Percentiles rank a stretch among this genome's conserved stretches.
phyloP scores from a whole-genome alignment of 2,329 filamentous ascomycete genomes.

The Aspergillus neotritici region DNA sequence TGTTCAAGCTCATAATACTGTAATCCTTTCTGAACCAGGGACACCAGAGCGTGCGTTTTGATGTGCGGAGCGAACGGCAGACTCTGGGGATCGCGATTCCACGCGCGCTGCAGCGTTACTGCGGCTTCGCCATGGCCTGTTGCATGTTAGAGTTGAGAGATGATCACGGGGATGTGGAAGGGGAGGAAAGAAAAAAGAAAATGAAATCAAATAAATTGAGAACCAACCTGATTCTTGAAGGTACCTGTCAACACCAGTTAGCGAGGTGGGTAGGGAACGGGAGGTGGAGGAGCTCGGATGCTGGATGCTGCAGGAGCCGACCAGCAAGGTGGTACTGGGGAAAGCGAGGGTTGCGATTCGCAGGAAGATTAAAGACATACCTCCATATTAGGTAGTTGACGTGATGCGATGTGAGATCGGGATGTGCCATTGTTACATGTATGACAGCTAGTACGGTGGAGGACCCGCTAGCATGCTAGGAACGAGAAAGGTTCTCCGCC shows the following conservation, averaged over 20 bases:
- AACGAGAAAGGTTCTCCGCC: slow-evolving; percentile 21
- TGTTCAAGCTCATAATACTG: slow-evolving; percentile 48
- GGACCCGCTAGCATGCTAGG: slow-evolving; percentile 23
- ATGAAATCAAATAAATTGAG: slow-evolving; percentile 13
- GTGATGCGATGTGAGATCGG: slow-evolving; percentile 49
- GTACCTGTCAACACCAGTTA: slow-evolving; percentile 37
- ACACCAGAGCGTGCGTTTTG: slow-evolving; percentile 54
- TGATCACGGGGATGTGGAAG: neutral
- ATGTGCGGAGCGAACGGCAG: slow-evolving; percentile 58
- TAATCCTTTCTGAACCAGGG: slow-evolving; percentile 60
- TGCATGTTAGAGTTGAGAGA: slow-evolving; percentile 6
- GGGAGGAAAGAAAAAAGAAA: slow-evolving; percentile 8
- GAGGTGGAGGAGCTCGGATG: slow-evolving; percentile 7
- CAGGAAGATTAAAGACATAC: slow-evolving; percentile 36
- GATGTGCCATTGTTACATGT: slow-evolving; percentile 42
- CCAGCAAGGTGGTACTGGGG: no score
- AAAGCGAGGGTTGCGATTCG: neutral
- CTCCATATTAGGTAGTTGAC: slow-evolving; percentile 66
- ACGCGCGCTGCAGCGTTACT: slow-evolving; percentile 56
- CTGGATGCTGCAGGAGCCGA: no score
- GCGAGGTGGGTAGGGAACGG: slow-evolving; percentile 6
- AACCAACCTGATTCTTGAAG: slow-evolving; percentile 51
- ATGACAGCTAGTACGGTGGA: slow-evolving; percentile 31
- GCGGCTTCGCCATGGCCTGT: slow-evolving; percentile 55
- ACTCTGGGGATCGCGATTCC: slow-evolving; percentile 56